These are phyloP conservation scores for Solanum stenotomum DNA, from an alignment of 257 asterid species.

Conservation along the genomic window DNA sequence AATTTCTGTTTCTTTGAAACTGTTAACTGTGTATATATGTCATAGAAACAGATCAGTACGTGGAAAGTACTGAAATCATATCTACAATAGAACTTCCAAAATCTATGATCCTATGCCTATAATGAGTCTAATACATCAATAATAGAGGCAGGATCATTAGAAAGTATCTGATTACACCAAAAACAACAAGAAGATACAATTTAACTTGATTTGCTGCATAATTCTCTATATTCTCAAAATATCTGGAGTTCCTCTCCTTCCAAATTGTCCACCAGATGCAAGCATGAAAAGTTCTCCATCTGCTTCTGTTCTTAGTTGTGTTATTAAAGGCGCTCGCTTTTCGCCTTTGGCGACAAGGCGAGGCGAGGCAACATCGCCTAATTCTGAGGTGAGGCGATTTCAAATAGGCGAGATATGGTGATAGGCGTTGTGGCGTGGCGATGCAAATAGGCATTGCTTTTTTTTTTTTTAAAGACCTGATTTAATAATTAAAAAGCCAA, in stretches of 20 bases:
- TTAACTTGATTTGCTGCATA: background rate
- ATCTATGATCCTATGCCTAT: background rate
- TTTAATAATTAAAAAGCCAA: too few relatives aligned
- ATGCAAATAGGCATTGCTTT: too few relatives aligned
- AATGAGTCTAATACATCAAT: background rate
- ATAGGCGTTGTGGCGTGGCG: too few relatives aligned
- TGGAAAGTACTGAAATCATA: background rate
- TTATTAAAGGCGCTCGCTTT: too few relatives aligned
- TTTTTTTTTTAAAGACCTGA: too few relatives aligned
- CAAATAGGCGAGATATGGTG: too few relatives aligned
- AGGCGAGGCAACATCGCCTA: too few relatives aligned
- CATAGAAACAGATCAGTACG: background rate
- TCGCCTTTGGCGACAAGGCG: too few relatives aligned
- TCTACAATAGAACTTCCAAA: background rate
- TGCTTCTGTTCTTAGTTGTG: background rate
- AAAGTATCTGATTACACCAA: background rate
- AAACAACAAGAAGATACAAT: background rate
- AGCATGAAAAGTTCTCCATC: background rate
- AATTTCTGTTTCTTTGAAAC: background rate
- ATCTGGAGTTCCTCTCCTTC: background rate
- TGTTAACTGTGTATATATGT: background rate
- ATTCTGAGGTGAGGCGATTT: too few relatives aligned
- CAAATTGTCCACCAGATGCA: background rate
- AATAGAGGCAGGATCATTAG: background rate
- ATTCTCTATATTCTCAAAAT: background rate